phyloP scores from a whole-genome alignment of 805 yeast genomes.

The Cyberlindnera americana region DNA sequence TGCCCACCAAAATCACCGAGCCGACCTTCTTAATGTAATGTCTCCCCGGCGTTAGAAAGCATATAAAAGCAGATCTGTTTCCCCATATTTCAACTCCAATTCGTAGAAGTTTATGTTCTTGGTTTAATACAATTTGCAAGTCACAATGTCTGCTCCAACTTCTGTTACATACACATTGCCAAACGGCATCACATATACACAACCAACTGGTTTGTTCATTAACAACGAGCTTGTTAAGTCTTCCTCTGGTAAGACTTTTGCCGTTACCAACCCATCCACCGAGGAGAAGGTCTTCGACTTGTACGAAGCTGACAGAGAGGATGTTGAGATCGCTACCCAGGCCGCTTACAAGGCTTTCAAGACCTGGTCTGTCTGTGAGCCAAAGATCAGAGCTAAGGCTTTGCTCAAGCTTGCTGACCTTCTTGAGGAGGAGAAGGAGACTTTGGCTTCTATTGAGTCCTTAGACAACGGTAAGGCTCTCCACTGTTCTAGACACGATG shows the following conservation, averaged over 20 bases:
- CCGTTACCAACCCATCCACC: slow-evolving; percentile 54
- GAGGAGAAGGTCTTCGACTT: slow-evolving; percentile 57
- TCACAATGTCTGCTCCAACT: slow-evolving; percentile 19
- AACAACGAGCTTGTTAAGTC: slow-evolving; percentile 59
- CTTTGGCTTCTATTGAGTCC: slow-evolving; percentile 47
- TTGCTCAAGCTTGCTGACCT: slow-evolving; percentile 47
- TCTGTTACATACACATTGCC: slow-evolving; percentile 41
- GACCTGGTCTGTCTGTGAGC: slow-evolving; percentile 45
- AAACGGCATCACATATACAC: slow-evolving; percentile 51
- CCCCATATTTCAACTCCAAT: background rate
- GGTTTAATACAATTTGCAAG: background rate
- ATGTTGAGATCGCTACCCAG: slow-evolving; percentile 49
- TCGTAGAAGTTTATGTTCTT: too few relatives aligned
- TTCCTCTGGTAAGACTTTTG: slow-evolving; percentile 51
- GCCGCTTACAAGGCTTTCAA: slow-evolving; percentile 71
- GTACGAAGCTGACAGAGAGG: slow-evolving; percentile 47
- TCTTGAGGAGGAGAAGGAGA: slow-evolving; percentile 44
- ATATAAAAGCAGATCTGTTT: background rate
- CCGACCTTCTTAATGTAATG: background rate
- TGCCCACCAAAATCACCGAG: slow-evolving; percentile 5
- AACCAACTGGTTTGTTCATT: slow-evolving; percentile 64
- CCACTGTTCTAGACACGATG: slow-evolving; percentile 45
- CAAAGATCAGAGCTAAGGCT: slow-evolving; percentile 39
- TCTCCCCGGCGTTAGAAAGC: background rate
- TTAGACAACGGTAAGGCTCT: slow-evolving; percentile 54